Evolutionary conservation across 1,284 basidiomycete genomes (phyloP), one percentile per base, ranked within the genome.

Genomic region (Ganoderma leucocontextum): DNA sequence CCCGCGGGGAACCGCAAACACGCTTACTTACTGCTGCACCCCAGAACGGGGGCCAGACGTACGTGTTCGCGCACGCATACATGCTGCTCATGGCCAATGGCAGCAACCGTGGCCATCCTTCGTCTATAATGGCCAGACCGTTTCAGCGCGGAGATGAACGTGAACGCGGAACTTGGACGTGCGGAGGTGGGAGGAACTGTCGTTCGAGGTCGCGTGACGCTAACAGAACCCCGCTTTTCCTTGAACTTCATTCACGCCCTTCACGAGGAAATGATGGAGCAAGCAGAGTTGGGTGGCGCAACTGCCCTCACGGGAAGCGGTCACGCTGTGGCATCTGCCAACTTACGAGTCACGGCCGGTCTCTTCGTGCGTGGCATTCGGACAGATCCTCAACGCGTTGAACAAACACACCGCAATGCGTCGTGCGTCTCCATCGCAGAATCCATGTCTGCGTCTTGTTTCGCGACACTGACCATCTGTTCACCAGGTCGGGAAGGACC

Each of bases 71-170:
- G 29, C 52, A 8, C 52, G 29, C 33, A 33, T 35, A 9, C 10
- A 55, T 17, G 15, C 29, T 17, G 15, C 29, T 4, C 52, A 12
- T 6, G 52, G 33, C 52, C 52, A 35, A 29, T 35, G 7, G 29
- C 15, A 29, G 52, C 0, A 6, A 29, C 25, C 13, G 25, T 15
- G 29, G 15, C 12, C 8, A 49, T 22, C 25, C 10, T 5, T 13
- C 13, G 9, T n/a, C 44, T 47, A 19, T 19, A 6, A 10, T 7
- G 35, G n/a, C 19, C 5, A n/a, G 35, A 19, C 19, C 8, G 29
- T 5, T 57, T 4, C 53, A 57, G 53, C 53, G 35, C 55, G 55
- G 55, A 58, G 17, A 58, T 58, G 55, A 58, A 58, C 35, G 55
- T 58, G 55, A 38, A 58, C 55, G 55, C 55, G 9, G 8, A 15